Evolutionary conservation across 2,329 filamentous ascomycete genomes (phyloP), one percentile per base, ranked within the genome.

Genomic region (Chaetomiaceae sp.): DNA sequence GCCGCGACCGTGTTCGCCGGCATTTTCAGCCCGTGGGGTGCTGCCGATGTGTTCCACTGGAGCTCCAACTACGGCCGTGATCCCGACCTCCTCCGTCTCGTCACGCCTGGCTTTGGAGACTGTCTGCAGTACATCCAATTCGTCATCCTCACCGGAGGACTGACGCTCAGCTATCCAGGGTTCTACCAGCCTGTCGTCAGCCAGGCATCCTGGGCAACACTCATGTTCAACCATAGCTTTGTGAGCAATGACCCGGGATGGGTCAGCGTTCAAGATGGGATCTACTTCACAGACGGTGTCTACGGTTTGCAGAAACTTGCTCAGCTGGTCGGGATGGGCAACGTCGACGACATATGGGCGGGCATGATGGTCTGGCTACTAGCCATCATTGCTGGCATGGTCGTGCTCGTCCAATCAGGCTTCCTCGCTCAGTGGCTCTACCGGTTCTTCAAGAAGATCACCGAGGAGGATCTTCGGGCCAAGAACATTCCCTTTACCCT

Each of bases 41-140:
- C 89, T 1, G 82, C 82, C 7, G 87, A 99, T 65, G 77, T 92
- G 17, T 97, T 97, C 66, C 85, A 88, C 59, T 99, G 92, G 90
- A 90, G 89, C n/a, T 95, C 89, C 64, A 99, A 99, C 66, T 97
- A 95, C 66, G 93, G 93, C 31, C 83, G 92, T 60, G 93, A 99
- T 61, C 87, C 89, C 55, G 93, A 99, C 70, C 74, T 96, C 58
- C 75, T 99, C 48, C 84, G 93, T 49, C 76, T 99, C 42, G 89
- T 99, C 30, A 99, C 93, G 0, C 93, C 93, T 5, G 93, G 93
- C 1, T 97, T 99, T 65, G 90, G 89, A 6, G 93, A 99, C 65
- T 99, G 93, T 63, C 76, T 99, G 49, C 91, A 97, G 68, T 97
- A 99, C 66, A 87, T 99, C 16, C 93, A 99, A 65, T 99, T 96